Evolutionary conservation across 352 stramenopile genomes (phyloP).

Genomic region (Elongisporangium undulatum): DNA sequence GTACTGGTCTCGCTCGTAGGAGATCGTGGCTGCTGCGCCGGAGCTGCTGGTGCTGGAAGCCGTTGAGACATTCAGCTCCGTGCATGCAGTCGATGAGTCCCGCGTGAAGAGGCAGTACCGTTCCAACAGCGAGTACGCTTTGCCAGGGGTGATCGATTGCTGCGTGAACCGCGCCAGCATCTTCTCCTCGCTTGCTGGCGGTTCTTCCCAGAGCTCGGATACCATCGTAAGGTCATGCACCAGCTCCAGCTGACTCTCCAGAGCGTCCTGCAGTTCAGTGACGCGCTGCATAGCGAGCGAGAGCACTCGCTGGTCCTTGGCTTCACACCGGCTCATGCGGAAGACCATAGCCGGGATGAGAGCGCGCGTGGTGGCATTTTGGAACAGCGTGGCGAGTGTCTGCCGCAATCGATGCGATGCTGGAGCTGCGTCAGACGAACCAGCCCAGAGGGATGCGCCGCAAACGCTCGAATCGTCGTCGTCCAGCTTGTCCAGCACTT

Average conservation of each 20-base stretch:
- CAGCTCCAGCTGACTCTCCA: conserved; percentile 20
- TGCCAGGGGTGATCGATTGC: conserved; percentile 37
- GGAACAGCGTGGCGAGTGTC: conserved; percentile 12
- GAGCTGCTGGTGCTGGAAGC: conserved; percentile 1
- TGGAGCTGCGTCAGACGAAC: background rate
- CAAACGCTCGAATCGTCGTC: conserved; percentile 9
- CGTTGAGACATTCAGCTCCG: conserved; percentile 11
- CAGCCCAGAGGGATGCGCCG: background rate
- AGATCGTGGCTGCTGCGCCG: conserved; percentile 12
- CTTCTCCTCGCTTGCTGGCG: conserved; percentile 32
- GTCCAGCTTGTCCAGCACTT: conserved; percentile 36
- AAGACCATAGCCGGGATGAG: conserved; percentile 65
- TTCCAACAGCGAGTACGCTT: conserved; percentile 34
- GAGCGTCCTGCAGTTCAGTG: conserved; percentile 6
- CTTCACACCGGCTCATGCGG: conserved; percentile 46
- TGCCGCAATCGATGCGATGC: conserved; percentile 9
- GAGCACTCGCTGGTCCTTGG: conserved; percentile 40
- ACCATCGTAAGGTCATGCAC: conserved; percentile 63
- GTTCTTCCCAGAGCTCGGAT: conserved; percentile 70
- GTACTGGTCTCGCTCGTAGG: conserved; percentile 25
- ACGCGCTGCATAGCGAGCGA: conserved; percentile 23
- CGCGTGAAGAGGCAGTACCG: conserved; percentile 62
- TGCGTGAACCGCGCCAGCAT: conserved; percentile 44
- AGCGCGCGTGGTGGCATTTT: conserved; percentile 29
- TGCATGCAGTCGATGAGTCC: conserved; percentile 30